Base-by-base conservation (phyloP, 768 basidiomycete species). In the Pleurotus pulmonarius region DNA sequence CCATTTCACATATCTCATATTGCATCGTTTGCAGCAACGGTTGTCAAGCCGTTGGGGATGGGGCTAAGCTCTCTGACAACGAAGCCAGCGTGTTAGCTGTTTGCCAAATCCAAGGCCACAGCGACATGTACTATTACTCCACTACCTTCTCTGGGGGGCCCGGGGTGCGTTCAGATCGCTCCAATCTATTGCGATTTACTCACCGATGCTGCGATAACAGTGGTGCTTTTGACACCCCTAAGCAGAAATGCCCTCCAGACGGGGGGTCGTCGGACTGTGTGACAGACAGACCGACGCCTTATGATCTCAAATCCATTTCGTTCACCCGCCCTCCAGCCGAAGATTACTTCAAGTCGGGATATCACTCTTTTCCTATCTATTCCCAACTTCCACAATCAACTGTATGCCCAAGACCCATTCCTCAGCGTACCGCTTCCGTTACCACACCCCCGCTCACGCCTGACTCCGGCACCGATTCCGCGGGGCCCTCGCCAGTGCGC, bases 181-280 rank as follows among this genome's bases (percentile, higher is more conserved):
- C 49, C 55, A 29, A 46, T 41, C 47, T 38, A 7, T 48, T 5
- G n/a, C 29, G n/a, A 38, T 37, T 11, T 49, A 38, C 11, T 24
- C 49, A 60, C 57, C 62, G 48, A 63, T 53, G 41, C 40, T n/a
- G 45, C 47, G 9, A 4, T 49, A 3, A 41, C 59, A 92, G 92
- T 94, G 92, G 92, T 87, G 91, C 76, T 92, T 94, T 94, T 94
- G 92, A 94, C 91, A 79, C 77, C 80, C 90, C 91, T 64, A 86
- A 81, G 67, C 74, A 74, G 62, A 94, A 94, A 94, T 94, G 92
- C 92, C 92, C 91, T 90, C 91, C 90, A 65, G 87, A 90, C 69
- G 69, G 92, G 88, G 92, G 92, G 92, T 94, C 92, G 90, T 86
- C 84, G 80, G 85, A 82, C 82, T 87, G 90, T 83, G 92, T 94